Evolutionary conservation across 768 basidiomycete genomes (phyloP).

Genomic region (Rhodotorula toruloides): DNA sequence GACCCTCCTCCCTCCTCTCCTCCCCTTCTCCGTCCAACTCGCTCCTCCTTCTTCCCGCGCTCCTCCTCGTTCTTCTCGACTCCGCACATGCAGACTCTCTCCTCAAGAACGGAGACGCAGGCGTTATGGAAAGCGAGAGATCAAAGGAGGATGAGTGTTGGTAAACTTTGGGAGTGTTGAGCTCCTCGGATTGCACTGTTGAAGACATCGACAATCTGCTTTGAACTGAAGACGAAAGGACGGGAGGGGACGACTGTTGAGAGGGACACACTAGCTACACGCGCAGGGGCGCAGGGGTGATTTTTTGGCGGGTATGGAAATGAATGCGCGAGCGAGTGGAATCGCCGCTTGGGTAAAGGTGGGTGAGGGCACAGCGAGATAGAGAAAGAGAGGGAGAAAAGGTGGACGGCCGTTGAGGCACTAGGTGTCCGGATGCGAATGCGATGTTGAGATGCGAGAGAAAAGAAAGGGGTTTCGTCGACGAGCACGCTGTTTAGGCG

Average conservation of each 20-base stretch:
- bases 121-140: too few relatives aligned
- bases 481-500: constrained; percentile 25
- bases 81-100: too few relatives aligned
- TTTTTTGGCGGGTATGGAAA: neutral
- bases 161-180: too few relatives aligned
- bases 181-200: neutral
- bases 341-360: constrained; percentile 17
- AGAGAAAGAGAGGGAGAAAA: neutral
- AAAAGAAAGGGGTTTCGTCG: neutral
- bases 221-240: neutral
- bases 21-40: neutral
- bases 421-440: neutral
- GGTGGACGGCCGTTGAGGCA: constrained; percentile 20
- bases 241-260: neutral
- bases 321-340: constrained; percentile 18
- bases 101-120: too few relatives aligned
- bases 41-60: too few relatives aligned
- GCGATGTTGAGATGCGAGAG: constrained; percentile 7
- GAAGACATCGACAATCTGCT: constrained; percentile 4
- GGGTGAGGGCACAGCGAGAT: too few relatives aligned
- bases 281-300: neutral
- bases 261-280: neutral
- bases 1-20: neutral
- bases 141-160: too few relatives aligned
- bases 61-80: too few relatives aligned